Evolutionary conservation across 2,329 filamentous ascomycete species (phyloP), one percentile per base, ranked within the genome.

Genomic region (Geosmithia morbida): DNA sequence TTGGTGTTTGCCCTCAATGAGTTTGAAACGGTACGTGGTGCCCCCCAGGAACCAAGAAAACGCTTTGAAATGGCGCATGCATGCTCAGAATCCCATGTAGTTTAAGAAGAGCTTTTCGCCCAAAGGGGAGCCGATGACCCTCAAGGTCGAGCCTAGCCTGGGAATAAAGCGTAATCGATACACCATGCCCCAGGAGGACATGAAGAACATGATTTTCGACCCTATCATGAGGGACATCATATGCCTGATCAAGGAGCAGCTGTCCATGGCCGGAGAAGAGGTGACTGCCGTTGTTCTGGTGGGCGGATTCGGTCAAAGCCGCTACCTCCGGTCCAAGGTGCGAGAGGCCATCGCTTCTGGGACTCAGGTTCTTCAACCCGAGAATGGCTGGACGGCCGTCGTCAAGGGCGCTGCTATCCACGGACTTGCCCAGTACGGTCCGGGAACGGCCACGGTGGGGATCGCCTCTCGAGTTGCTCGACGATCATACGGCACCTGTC

Each of bases 181-280:
- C 48, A 61, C 58, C 2, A 57, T 65, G 52, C 47, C 63, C n/a
- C 57, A 76, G 60, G 46, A 83, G 79, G 58, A 41, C 75, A 89
- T 62, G 83, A 87, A 55, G 75, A 83, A 61, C 73, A 68, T 55
- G 75, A 61, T 66, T 13, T 64, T 65, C 48, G 60, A 61, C 4
- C 62, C 63, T 5, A 64, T 66, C 53, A 67, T 53, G 61, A 74
- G 59, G 61, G 59, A 67, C 18, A 60, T 66, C n/a, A 57, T 64
- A 2, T 63, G 63, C 2, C 62, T 68, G 4, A 64, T 72, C 44
- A 61, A 65, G 40, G 68, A 66, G 44, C 63, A 66, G 47, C 59
- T 66, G 26, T 53, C 55, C 13, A 61, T 65, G 62, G 63, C 59
- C 3, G 61, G 58, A 16, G 53, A 55, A 18, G 56, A 59, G 11